These are phyloP conservation scores for Pelargonium fulgidum DNA, from an alignment of 441 rosid species.

Conservation along the genomic window DNA sequence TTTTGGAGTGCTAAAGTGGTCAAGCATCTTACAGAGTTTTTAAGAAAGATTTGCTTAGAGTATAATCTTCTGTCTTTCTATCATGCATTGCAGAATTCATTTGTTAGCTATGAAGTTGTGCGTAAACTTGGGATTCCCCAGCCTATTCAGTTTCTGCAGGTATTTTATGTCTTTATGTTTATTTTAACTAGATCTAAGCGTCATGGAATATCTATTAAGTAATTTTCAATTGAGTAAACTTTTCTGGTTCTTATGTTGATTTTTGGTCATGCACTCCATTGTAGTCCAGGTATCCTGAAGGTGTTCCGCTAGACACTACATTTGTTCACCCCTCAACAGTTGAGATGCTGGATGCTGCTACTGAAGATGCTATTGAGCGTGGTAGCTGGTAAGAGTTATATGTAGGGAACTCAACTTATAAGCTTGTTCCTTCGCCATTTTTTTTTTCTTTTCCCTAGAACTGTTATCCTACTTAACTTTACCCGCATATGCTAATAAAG, in stretches of 20 bases:
- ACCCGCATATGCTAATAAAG: too few species aligned
- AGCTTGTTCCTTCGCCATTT: not conserved
- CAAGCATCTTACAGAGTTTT: not conserved
- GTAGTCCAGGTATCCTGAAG: constrained; percentile 97
- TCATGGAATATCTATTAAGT: constrained; percentile 14
- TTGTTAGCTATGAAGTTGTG: constrained; percentile 63
- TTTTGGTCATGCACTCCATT: constrained; percentile 38
- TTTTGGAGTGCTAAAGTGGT: constrained; percentile 4
- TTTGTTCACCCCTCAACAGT: constrained; percentile 80
- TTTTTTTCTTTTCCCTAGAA: not conserved
- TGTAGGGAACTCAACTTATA: not conserved
- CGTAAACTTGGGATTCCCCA: constrained; percentile 88
- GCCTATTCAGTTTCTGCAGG: constrained; percentile 89
- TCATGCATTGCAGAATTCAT: constrained; percentile 65
- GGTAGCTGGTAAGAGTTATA: constrained; percentile 71
- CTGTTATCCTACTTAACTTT: not conserved
- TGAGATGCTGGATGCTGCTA: constrained; percentile 82
- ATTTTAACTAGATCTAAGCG: constrained; percentile 4
- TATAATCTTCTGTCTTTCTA: constrained; percentile 18
- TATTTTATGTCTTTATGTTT: constrained; percentile 27
- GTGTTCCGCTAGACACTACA: constrained; percentile 58
- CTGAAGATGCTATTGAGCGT: constrained; percentile 80
- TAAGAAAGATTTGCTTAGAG: not conserved
- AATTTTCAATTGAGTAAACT: constrained; percentile 16
- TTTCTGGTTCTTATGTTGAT: constrained; percentile 26